Evolutionary conservation across 2,329 filamentous ascomycete species (phyloP), one percentile per base, ranked within the genome.

Genomic region (Apiospora rasikravindrae): DNA sequence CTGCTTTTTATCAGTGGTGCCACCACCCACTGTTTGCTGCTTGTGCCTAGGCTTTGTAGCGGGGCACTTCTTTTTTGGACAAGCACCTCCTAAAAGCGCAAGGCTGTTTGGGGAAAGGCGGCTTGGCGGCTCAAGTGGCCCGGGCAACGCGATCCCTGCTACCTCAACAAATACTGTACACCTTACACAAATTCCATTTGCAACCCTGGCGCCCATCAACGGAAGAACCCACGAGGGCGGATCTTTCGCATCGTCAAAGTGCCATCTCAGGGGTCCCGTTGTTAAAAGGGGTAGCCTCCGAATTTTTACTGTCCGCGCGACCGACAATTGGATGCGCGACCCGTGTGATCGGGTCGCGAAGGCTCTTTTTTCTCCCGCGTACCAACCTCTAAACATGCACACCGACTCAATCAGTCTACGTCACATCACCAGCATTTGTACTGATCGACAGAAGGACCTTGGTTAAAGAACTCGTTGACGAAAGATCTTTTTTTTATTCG

Each of bases 111-210:
- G 2, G 53, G 53, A 40, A 64, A 64, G 57, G 16, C 57, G 57
- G 57, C 57, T 64, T 64, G 53, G 53, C 29, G 29, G 29, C 29
- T 33, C 16, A 47, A n/a, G 37, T 64, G 57, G 33, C 57, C 57
- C 33, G 57, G 57, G 33, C 57, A 64, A 64, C 57, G 33, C 29
- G 53, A 61, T 29, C 53, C 53, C 26, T 61, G 53, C 49, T 37
- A 61, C 53, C 33, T 64, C 57, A 64, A 64, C 57, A 64, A 64
- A 61, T 11, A n/a, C n/a, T n/a, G n/a, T n/a, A n/a, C n/a, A n/a
- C n/a, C n/a, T n/a, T n/a, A 61, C 33, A 40, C 3, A n/a, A n/a
- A 37, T 61, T n/a, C 29, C n/a, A 4, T 37, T 33, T 24, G 29
- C 57, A 40, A 40, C 57, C 57, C 57, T 64, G 33, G 19, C n/a